Evolutionary conservation across 2,329 filamentous ascomycete genomes (phyloP).

Genomic region (Diplodia intermedia): DNA sequence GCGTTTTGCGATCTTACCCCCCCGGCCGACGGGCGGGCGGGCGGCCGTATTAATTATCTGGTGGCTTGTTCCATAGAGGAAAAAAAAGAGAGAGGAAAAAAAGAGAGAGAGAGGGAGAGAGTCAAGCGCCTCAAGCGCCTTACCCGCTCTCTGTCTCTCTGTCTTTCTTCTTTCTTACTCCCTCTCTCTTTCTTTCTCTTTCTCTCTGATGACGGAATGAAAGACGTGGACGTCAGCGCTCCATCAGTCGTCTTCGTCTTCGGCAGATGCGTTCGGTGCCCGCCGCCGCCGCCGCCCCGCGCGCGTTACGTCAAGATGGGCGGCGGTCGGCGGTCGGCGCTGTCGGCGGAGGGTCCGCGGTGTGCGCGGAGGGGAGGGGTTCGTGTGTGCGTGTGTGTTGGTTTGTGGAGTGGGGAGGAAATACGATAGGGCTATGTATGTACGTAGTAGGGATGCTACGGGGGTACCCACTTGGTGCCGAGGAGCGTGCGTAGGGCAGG

Average conservation of each 20-base stretch:
- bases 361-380: too few species aligned
- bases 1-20: too few species aligned
- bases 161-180: too few species aligned
- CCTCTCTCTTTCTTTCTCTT: too few species aligned
- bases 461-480: background rate
- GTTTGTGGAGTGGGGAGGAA: too few species aligned
- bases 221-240: background rate
- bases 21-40: background rate
- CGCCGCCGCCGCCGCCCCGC: too few species aligned
- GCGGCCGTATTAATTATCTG: background rate
- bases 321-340: background rate
- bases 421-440: background rate
- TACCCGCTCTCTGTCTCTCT: too few species aligned
- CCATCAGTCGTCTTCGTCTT: too few species aligned
- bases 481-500: conserved; percentile 3
- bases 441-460: background rate
- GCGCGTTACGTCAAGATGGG: background rate
- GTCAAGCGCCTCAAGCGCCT: background rate
- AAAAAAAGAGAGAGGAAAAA: too few species aligned
- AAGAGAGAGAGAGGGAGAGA: too few species aligned
- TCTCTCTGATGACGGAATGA: background rate
- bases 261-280: too few species aligned
- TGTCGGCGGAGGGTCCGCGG: background rate
- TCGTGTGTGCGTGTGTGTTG: too few species aligned
- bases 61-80: background rate